phyloP scores from a whole-genome alignment of 495 filamentous ascomycete species.

The Trichoderma reesei region DNA sequence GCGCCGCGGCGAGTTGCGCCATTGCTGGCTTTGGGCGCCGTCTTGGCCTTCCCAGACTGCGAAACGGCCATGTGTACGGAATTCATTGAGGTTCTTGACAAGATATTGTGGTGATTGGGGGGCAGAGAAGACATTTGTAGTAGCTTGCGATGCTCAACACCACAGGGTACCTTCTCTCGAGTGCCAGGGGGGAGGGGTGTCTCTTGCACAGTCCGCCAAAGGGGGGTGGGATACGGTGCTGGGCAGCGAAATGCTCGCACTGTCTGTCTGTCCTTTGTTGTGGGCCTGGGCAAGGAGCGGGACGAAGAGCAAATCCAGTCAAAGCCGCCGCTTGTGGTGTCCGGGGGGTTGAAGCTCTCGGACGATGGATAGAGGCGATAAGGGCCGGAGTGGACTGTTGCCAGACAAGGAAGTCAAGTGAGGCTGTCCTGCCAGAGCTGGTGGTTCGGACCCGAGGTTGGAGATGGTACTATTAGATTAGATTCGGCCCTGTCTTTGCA shows the following conservation, averaged over 20 bases:
- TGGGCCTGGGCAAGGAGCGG: slow-evolving; percentile 5
- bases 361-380: slow-evolving; percentile 3
- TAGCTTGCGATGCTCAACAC: slow-evolving; percentile 25
- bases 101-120: slow-evolving; percentile 43
- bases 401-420: neutral
- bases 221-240: slow-evolving; percentile 16
- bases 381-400: neutral
- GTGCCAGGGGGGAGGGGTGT: slow-evolving; percentile 24
- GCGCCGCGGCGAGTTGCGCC: slow-evolving; percentile 50
- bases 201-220: slow-evolving; percentile 18
- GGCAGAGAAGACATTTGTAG: slow-evolving; percentile 53
- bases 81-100: slow-evolving; percentile 36
- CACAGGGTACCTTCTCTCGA: neutral
- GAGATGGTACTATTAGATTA: slow-evolving; percentile 10
- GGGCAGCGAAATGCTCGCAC: slow-evolving; percentile 27
- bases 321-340: neutral
- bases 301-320: slow-evolving; percentile 6
- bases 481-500: neutral
- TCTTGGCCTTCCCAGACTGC: slow-evolving; percentile 44
- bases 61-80: slow-evolving; percentile 49
- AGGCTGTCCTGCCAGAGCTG: neutral
- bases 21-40: slow-evolving; percentile 41
- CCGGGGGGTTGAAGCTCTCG: neutral
- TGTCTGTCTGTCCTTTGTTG: neutral
- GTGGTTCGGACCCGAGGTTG: neutral